Base-by-base conservation (phyloP, 768 basidiomycete species). In the Dentipellis sp. region DNA sequence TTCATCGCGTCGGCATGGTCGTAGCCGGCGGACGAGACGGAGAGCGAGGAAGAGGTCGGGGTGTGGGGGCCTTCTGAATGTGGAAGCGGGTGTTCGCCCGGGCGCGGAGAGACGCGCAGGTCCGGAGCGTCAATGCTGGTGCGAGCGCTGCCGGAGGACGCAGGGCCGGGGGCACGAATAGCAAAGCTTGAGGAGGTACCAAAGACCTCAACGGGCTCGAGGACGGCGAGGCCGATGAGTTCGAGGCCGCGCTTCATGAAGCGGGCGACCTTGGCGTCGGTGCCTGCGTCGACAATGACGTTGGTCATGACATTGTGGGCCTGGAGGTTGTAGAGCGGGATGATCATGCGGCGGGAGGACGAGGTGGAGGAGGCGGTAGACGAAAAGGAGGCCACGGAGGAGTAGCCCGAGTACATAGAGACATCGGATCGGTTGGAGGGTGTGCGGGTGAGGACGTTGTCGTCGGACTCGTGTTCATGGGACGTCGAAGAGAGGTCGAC, bases 261-360 rank as follows among this genome's bases (percentile, higher is more conserved):
- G 55, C 79, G 84, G 6, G 89, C 88, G 34, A 91, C 83, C 70
- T 87, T 88, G 23, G 86, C 85, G 36, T 62, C 61, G 12, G 61
- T 62, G 2, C 91, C 91, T 0, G 91, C 91, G 65, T 94, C 91
- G 29, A 90, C 79, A 55, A 94, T 84, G 37, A 83, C 81, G 63
- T 92, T 94, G 11, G 89, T 84, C 77, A 92, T 77, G 51, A 94
- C 87, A 59, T 90, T 87, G 68, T 94, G 91, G 0, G 90, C 90
- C 57, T 88, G 85, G 19, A 94, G 78, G 64, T 92, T 93, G 70
- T 93, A 91, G 2, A 94, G 73, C 0, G 91, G 90, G 55, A 92
- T 83, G 65, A 93, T 92, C 67, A 79, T 83, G 57, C 88, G 78
- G n/a, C 87, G 75, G 29, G 74, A 74, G 10, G 74, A 72, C 10